A percentile compares a stretch with the other conserved stretches of the same genome.
Evolutionary conservation across 495 filamentous ascomycete genomes (phyloP).

Genomic region (Aspergillus hancockii): DNA sequence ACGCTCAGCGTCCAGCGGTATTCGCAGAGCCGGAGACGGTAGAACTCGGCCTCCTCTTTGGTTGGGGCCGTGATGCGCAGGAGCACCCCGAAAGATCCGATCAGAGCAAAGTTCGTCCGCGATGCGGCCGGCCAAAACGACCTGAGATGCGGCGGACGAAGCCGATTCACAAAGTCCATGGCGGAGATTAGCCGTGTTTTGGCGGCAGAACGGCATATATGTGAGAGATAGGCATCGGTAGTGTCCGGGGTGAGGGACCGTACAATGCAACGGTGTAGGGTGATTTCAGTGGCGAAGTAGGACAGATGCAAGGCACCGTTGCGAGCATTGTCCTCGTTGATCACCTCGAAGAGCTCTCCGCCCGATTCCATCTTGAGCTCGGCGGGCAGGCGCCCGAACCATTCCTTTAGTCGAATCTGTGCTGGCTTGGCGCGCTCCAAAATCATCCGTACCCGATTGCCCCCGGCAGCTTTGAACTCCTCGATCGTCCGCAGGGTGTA

Average conservation of each 20-base stretch:
- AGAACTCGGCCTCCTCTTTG: constrained; percentile 94
- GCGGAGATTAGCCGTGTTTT: constrained; percentile 59
- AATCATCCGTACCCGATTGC: constrained; percentile 53
- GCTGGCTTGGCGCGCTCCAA: constrained; percentile 63
- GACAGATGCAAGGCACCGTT: constrained; percentile 60
- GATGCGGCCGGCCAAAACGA: constrained; percentile 58
- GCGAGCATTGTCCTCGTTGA: constrained; percentile 41
- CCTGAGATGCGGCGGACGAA: constrained; percentile 52
- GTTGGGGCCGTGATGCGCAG: constrained; percentile 85
- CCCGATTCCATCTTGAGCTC: constrained; percentile 55
- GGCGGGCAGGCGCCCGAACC: constrained; percentile 56
- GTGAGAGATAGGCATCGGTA: constrained; percentile 63
- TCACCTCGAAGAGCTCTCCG: constrained; percentile 41
- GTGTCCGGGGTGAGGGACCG: constrained; percentile 48
- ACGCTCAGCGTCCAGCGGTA: constrained; percentile 94
- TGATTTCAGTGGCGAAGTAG: constrained; percentile 64
- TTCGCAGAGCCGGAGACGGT: constrained; percentile 79
- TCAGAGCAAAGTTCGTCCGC: constrained; percentile 55
- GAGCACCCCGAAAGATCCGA: constrained; percentile 61
- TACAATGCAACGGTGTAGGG: constrained; percentile 61
- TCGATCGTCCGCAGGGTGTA: constrained; percentile 59
- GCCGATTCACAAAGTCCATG: constrained; percentile 60
- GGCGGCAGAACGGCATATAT: constrained; percentile 90
- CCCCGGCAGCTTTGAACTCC: constrained; percentile 50
- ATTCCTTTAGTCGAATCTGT: constrained; percentile 59